Evolutionary conservation across 352 stramenopile genomes (phyloP).

Genomic region (Blastocystis sp.): DNA sequence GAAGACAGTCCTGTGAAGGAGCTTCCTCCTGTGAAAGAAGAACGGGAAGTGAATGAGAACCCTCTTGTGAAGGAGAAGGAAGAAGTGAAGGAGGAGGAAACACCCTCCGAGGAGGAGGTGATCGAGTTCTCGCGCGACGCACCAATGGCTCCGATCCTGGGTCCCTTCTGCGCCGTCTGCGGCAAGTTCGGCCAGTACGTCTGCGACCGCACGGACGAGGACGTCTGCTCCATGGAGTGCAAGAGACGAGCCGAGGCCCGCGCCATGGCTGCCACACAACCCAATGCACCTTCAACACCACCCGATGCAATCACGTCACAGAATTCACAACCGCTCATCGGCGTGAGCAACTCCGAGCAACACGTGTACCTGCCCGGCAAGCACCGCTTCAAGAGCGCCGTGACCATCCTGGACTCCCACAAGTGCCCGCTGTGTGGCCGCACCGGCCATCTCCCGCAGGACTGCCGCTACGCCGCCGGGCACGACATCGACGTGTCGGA

Average conservation of each 20-base stretch:
- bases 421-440: slow-evolving; percentile 47
- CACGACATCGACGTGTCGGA: background rate
- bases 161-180: slow-evolving; percentile 73
- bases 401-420: slow-evolving; percentile 20
- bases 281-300: background rate
- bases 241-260: slow-evolving; percentile 26
- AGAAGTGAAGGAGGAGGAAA: too few species aligned
- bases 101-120: background rate
- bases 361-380: slow-evolving; percentile 13
- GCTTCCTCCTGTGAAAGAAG: too few species aligned
- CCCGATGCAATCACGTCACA: background rate
- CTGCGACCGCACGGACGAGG: slow-evolving; percentile 79
- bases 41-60: too few species aligned
- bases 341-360: background rate
- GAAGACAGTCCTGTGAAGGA: background rate
- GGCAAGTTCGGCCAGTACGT: slow-evolving; percentile 79
- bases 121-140: slow-evolving; percentile 52
- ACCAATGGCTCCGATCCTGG: slow-evolving; percentile 25
- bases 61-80: too few species aligned
- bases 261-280: background rate
- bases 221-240: slow-evolving; percentile 81
- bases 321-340: background rate
- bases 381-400: slow-evolving; percentile 11
- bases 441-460: slow-evolving; percentile 52
- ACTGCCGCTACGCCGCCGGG: slow-evolving; percentile 34